These are phyloP conservation scores for Chondrostereum purpureum DNA, from an alignment of 1,284 basidiomycete genomes.

Conservation along the genomic window DNA sequence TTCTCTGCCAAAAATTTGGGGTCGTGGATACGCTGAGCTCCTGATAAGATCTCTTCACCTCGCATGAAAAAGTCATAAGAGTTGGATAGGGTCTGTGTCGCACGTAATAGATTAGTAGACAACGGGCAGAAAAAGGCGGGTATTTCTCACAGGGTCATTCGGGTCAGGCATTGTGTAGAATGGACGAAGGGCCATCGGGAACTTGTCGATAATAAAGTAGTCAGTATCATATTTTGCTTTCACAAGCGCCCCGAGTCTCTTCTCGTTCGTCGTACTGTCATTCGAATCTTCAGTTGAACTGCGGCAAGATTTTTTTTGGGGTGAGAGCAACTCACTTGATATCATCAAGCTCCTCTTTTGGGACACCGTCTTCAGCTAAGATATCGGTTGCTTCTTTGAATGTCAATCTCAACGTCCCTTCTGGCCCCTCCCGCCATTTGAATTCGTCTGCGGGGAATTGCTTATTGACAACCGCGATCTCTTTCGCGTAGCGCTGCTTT, in stretches of 20 bases:
- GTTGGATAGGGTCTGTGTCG: conserved; percentile 76
- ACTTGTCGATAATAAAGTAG: conserved; percentile 98
- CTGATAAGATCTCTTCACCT: conserved; percentile 96
- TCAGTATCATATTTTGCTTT: conserved; percentile 93
- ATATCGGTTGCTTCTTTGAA: conserved; percentile 88
- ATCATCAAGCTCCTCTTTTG: conserved; percentile 73
- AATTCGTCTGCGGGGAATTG: conserved; percentile 93
- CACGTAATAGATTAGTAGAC: conserved; percentile 5
- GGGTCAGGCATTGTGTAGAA: conserved; percentile 99
- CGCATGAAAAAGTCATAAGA: conserved; percentile 99
- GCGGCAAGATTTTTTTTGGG: neutral
- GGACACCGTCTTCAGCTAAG: conserved; percentile 78
- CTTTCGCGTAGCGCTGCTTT: conserved; percentile 69
- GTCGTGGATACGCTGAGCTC: conserved; percentile 96
- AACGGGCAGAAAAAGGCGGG: conserved; percentile 10
- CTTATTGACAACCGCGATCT: conserved; percentile 75
- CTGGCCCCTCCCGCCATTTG: conserved; percentile 77
- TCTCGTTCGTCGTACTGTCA: conserved; percentile 87
- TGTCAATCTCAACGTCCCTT: conserved; percentile 75
- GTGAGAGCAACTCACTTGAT: conserved; percentile 79
- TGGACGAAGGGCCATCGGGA: conserved; percentile 87
- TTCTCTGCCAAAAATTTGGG: conserved; percentile 75
- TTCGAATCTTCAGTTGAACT: conserved; percentile 2
- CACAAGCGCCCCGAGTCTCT: conserved; percentile 82
- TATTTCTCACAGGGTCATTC: conserved; percentile 63